Conservation (phyloP, 192 early-diverging fungal genomes). For the Backusella luteola region DNA sequence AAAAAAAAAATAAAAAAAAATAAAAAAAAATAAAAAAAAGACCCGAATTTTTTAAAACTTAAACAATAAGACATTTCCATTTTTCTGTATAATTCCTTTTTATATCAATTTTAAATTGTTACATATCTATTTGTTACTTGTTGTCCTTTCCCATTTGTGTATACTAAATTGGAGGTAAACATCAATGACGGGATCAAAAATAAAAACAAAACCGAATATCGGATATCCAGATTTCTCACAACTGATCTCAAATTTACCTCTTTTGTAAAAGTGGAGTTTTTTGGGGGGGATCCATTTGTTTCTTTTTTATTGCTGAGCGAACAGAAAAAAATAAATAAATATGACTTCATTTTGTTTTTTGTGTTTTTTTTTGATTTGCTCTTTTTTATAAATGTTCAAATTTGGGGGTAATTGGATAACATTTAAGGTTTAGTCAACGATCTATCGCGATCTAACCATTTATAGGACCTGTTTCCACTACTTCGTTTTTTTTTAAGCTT, state of each 20-base stretch:
- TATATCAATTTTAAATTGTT: background rate
- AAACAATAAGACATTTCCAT: background rate
- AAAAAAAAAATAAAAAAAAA: background rate
- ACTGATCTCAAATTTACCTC: background rate
- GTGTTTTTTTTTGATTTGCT: too few species aligned
- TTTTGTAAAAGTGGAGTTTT: background rate
- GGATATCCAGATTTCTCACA: background rate
- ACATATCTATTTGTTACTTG: background rate
- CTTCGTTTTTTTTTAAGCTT: background rate
- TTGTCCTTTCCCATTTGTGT: background rate
- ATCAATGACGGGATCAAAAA: background rate
- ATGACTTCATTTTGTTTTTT: too few species aligned
- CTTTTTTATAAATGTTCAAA: background rate
- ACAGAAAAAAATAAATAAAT: too few species aligned
- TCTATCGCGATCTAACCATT: background rate
- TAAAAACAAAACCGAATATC: too few species aligned
- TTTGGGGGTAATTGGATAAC: background rate
- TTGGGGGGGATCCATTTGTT: background rate
- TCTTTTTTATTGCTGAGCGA: background rate
- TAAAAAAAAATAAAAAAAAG: background rate
- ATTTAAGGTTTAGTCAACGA: background rate
- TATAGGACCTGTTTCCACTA: background rate
- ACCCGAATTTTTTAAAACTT: background rate
- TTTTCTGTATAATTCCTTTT: background rate
- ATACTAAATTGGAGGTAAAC: background rate